Base-by-base conservation (phyloP, 148 eudicot species). In the Rhododendron ovatum region DNA sequence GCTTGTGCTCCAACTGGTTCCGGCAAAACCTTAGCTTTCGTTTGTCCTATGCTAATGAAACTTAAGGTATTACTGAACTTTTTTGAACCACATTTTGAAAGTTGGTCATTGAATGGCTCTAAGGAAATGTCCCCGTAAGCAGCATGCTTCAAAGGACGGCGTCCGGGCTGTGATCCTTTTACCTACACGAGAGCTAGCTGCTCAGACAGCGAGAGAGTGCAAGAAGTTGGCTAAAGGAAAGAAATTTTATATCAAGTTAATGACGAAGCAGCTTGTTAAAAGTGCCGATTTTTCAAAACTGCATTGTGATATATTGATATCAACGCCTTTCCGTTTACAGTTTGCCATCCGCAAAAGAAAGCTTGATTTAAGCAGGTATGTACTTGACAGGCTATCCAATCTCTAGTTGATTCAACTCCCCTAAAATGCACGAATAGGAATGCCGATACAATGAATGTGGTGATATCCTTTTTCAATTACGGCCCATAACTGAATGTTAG, bases 1-100 rank as follows among this genome's bases (percentile, higher is more conserved):
- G 99, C 98, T 83, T 95, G 96, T 91, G 99, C 98, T 74, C 99
- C 99, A 80, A 96, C 99, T 90, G 99, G 99, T 81, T 95, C 98
- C 71, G 99, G 99, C 0, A 96, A 96, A 91, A 96, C 99, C 76
- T 90, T 96, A 93, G 99, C 99, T 53, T 96, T 96, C 84, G 84
- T 96, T 83, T 92, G 94, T 83, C 99, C 99, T 20, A 96, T 96
- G 88, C 92, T 96, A 57, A 94, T 92, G 94, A 94, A 93, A 90
- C 91, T 96, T 80, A 90, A 94, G 99, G 99, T 96, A 93, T 59
- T 80, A 26, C 33, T 63, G 28, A 14, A 6, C 18, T 55, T 45
- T 82, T 45, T 85, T 71, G 33, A 14, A 78, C 79, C 28, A 35
- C 45, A 50, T 83, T 80, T 78, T 43, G 53, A 78, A 86, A 59